Evolutionary conservation across 1,284 basidiomycete genomes (phyloP).

Genomic region (Exobasidium rhododendri): DNA sequence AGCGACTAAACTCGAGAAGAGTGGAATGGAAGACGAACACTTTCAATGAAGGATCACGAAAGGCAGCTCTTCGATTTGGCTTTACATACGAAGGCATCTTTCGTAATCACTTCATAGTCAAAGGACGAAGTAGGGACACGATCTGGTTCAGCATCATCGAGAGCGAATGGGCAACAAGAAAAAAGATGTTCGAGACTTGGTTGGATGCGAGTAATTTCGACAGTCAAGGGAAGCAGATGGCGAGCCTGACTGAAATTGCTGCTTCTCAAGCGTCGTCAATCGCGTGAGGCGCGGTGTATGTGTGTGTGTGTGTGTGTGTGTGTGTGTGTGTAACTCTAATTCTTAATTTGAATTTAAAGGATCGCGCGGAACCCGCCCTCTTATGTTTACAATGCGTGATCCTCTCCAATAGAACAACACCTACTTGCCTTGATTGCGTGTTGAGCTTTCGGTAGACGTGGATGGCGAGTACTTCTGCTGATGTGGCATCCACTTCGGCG

Average conservation of each 20-base stretch:
- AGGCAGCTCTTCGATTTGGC: slow-evolving; percentile 33
- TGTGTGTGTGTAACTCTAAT: background rate
- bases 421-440: no score
- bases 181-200: slow-evolving; percentile 29
- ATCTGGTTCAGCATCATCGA: slow-evolving; percentile 40
- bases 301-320: background rate
- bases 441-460: no score
- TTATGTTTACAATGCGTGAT: no score
- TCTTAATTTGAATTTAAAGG: no score
- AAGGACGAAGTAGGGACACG: slow-evolving; percentile 36
- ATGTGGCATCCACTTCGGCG: background rate
- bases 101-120: slow-evolving; percentile 29
- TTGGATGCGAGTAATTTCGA: slow-evolving; percentile 13
- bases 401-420: no score
- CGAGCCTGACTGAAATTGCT: background rate
- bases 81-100: slow-evolving; percentile 38
- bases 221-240: background rate
- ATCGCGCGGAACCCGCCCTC: no score
- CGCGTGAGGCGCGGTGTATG: background rate
- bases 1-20: slow-evolving; percentile 26
- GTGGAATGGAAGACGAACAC: slow-evolving; percentile 46
- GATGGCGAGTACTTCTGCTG: no score
- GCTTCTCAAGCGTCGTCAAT: background rate
- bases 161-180: slow-evolving; percentile 31
- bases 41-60: slow-evolving; percentile 29